Conservation (phyloP, 257 asterid species). For the Solanum etuberosum region DNA sequence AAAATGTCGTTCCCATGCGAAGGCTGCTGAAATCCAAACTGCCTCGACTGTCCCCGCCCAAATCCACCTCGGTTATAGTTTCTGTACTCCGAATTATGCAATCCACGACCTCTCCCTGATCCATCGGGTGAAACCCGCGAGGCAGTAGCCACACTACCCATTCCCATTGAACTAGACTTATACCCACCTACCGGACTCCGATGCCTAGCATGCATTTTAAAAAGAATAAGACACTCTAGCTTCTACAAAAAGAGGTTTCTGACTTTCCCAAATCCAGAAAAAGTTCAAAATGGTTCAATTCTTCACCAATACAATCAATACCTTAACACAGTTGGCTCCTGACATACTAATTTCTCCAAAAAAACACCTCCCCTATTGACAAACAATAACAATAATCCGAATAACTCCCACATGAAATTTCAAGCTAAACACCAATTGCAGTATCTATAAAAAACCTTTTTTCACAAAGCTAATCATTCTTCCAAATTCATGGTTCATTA, state of each 20-base stretch:
- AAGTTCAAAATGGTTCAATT: background rate
- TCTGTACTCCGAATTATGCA: constrained; percentile 48
- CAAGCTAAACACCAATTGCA: background rate
- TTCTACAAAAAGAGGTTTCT: background rate
- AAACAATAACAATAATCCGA: background rate
- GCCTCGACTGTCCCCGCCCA: constrained; percentile 58
- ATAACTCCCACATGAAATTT: background rate
- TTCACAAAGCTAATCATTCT: background rate
- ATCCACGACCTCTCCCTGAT: constrained; percentile 51
- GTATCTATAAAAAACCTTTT: background rate
- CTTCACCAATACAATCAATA: background rate
- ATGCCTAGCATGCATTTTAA: constrained; percentile 61
- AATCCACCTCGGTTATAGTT: constrained; percentile 51
- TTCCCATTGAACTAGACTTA: constrained; percentile 54
- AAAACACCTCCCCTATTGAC: background rate
- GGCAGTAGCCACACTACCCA: constrained; percentile 42
- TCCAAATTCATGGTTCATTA: background rate
- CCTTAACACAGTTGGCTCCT: background rate
- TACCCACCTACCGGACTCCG: constrained; percentile 68
- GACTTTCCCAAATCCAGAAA: background rate
- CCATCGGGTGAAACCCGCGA: constrained; percentile 65
- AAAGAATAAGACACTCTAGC: background rate
- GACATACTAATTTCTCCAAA: background rate
- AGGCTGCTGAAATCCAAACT: constrained; percentile 38
- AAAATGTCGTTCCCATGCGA: constrained; percentile 48